phyloP scores from a whole-genome alignment of 305 asterid genomes.

The Withania somnifera region DNA sequence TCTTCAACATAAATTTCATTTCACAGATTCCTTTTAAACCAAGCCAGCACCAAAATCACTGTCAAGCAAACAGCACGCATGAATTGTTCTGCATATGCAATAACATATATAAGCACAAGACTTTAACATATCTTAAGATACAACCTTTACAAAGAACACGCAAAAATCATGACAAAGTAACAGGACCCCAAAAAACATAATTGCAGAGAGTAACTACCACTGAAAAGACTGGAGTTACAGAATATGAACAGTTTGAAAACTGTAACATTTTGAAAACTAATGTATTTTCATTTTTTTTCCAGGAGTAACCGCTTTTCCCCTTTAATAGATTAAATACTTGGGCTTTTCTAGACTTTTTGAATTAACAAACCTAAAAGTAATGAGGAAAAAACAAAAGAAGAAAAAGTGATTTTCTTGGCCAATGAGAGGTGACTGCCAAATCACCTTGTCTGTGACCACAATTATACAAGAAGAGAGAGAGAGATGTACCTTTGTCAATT shows the following conservation, averaged over 20 bases:
- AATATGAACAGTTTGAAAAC: background rate
- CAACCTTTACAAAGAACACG: background rate
- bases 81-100: background rate
- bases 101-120: background rate
- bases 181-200: background rate
- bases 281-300: background rate
- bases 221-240: background rate
- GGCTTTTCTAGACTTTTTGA: background rate
- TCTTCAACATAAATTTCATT: background rate
- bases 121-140: background rate
- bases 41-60: background rate
- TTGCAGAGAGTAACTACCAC: background rate
- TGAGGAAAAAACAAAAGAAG: background rate
- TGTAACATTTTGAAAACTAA: background rate
- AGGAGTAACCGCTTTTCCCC: background rate
- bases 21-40: background rate
- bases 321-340: background rate
- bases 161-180: background rate
- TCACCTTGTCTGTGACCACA: background rate
- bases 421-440: background rate
- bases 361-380: background rate
- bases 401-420: background rate
- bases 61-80: background rate
- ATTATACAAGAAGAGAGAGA: background rate
- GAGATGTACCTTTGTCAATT: slow-evolving; percentile 66